Evolutionary conservation across 202 grass and related monocot genomes (phyloP).

Genomic region (Elaeis oleifera): DNA sequence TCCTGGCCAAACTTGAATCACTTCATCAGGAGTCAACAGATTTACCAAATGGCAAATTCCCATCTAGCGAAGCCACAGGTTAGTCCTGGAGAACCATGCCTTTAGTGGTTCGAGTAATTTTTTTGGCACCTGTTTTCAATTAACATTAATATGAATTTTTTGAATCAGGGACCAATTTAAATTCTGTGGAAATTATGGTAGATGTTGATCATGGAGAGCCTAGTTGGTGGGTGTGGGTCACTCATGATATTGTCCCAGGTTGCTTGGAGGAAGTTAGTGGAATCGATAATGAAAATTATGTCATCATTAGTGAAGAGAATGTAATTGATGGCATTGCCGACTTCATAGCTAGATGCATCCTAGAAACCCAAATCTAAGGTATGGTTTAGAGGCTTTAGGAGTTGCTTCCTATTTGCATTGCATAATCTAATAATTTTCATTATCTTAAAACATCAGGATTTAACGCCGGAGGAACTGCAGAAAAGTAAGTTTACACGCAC

Average conservation of each 20-base stretch:
- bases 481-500: slow-evolving; percentile 39
- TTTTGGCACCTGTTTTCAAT: too few relatives aligned
- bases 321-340: slow-evolving; percentile 75
- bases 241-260: slow-evolving; percentile 34
- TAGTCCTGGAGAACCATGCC: background rate
- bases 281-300: slow-evolving; percentile 95
- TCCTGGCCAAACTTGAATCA: slow-evolving; percentile 61
- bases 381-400: slow-evolving; percentile 16
- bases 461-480: slow-evolving; percentile 62
- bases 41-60: slow-evolving; percentile 18
- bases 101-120: too few relatives aligned
- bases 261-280: slow-evolving; percentile 84
- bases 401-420: slow-evolving; percentile 1
- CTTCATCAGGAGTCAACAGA: slow-evolving; percentile 31
- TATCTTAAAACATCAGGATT: slow-evolving; percentile 43
- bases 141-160: background rate
- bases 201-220: slow-evolving; percentile 46
- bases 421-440: slow-evolving; percentile 35
- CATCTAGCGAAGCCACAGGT: slow-evolving; percentile 39
- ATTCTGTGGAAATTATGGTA: slow-evolving; percentile 43
- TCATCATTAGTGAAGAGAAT: slow-evolving; percentile 75
- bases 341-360: slow-evolving; percentile 87
- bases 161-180: slow-evolving; percentile 26
- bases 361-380: slow-evolving; percentile 91
- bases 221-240: slow-evolving; percentile 76